Percentiles rank a stretch among this genome's conserved stretches.
Conservation (phyloP, 1,284 basidiomycete genomes). For the Papiliotrema nemorosa region DNA sequence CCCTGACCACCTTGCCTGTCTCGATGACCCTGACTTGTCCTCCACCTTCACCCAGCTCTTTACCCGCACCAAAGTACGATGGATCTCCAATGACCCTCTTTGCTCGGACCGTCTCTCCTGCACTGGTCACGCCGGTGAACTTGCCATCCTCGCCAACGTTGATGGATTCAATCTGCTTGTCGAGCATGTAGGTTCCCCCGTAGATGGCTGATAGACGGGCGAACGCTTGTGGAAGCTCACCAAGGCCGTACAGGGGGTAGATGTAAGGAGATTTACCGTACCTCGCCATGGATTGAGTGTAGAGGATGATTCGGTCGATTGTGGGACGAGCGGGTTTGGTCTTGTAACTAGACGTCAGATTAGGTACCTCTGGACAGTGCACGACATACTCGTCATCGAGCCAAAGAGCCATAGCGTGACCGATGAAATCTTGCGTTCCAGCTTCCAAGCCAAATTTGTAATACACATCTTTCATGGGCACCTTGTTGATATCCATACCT, state of each 20-base stretch:
- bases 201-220: constrained; percentile 98
- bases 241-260: constrained; percentile 97
- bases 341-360: constrained; percentile 66
- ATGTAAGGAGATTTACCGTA: constrained; percentile 99
- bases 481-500: constrained; percentile 82
- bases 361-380: background rate
- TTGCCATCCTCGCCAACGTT: constrained; percentile 80
- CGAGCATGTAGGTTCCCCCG: constrained; percentile 99
- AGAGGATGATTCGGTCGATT: constrained; percentile 94
- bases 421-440: constrained; percentile 98
- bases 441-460: constrained; percentile 96
- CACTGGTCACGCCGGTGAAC: constrained; percentile 88
- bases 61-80: constrained; percentile 85
- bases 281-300: constrained; percentile 97
- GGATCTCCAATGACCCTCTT: constrained; percentile 98
- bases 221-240: constrained; percentile 98
- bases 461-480: constrained; percentile 89
- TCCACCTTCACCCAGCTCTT: constrained; percentile 54
- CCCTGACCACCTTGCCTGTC: constrained; percentile 90
- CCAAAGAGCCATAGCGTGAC: constrained; percentile 98
- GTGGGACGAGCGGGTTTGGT: constrained; percentile 83
- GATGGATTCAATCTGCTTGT: constrained; percentile 91
- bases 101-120: constrained; percentile 90
- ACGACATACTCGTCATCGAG: constrained; percentile 86
- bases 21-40: constrained; percentile 85